A percentile compares a stretch with the other conserved stretches of the same genome.
These are phyloP conservation scores for Lathyrus aphaca DNA, from an alignment of 306 rosid genomes.

Conservation along the genomic window DNA sequence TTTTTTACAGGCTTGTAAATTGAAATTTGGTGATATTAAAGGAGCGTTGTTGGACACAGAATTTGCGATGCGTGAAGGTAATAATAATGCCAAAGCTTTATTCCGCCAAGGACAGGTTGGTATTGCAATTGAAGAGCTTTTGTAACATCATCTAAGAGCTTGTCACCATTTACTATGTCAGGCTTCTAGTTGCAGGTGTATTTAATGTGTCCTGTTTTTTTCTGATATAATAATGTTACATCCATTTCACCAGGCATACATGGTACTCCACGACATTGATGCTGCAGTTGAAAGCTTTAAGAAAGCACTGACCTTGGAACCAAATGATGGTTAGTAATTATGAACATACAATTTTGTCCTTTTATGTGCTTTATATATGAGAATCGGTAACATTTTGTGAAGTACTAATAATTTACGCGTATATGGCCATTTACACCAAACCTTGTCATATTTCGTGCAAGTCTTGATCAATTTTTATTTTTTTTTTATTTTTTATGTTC, in stretches of 20 bases:
- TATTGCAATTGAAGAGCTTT: slow-evolving; percentile 32
- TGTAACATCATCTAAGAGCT: slow-evolving; percentile 3
- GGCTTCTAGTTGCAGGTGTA: slow-evolving; percentile 20
- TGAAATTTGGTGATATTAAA: slow-evolving; percentile 84
- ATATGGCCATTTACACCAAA: no score
- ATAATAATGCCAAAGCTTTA: slow-evolving; percentile 85
- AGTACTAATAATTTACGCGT: no score
- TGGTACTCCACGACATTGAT: slow-evolving; percentile 87
- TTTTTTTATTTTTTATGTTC: no score
- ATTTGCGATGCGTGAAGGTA: slow-evolving; percentile 93
- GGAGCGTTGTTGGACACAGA: slow-evolving; percentile 94
- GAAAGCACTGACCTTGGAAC: slow-evolving; percentile 78
- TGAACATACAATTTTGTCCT: slow-evolving; percentile 6
- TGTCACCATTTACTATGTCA: slow-evolving; percentile 11
- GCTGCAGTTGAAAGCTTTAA: slow-evolving; percentile 85
- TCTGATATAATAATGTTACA: slow-evolving; percentile 34
- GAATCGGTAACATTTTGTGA: no score
- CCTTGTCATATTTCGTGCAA: no score
- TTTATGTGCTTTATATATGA: no score
- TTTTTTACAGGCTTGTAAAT: slow-evolving; percentile 74
- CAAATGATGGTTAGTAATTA: slow-evolving; percentile 70
- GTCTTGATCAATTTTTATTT: no score
- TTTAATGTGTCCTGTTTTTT: slow-evolving; percentile 14
- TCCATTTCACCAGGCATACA: slow-evolving; percentile 59
- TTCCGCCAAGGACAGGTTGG: slow-evolving; percentile 98